These are phyloP conservation scores for Hypoxylon subgilvum DNA, from an alignment of 495 filamentous ascomycete species.

Conservation along the genomic window DNA sequence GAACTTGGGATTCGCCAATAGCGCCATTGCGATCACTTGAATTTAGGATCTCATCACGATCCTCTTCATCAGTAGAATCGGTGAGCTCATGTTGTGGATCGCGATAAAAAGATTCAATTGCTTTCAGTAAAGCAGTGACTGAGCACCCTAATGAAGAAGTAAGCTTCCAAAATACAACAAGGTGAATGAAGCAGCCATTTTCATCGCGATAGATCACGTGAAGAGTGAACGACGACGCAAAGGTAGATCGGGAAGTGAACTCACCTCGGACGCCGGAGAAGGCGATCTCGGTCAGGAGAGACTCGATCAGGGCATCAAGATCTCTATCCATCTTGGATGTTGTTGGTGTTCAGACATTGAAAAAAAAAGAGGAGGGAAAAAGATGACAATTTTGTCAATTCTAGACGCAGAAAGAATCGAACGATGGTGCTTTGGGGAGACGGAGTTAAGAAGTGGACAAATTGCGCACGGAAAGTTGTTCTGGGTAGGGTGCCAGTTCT, in stretches of 20 bases:
- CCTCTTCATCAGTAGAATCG: background rate
- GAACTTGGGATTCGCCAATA: background rate
- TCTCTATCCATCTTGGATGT: conserved; percentile 64
- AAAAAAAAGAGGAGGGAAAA: conserved; percentile 20
- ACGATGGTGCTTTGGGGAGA: conserved; percentile 30
- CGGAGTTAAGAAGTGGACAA: conserved; percentile 5
- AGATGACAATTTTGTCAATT: conserved; percentile 26
- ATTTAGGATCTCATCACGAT: background rate
- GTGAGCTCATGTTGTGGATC: background rate
- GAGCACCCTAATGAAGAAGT: conserved; percentile 36
- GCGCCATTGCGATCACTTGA: background rate
- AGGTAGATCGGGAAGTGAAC: conserved; percentile 42
- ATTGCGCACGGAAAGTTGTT: background rate
- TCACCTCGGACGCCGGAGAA: conserved; percentile 70
- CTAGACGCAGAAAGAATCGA: conserved; percentile 40
- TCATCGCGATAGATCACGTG: conserved; percentile 3
- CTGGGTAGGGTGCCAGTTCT: too few species aligned
- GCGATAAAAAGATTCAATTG: conserved; percentile 34
- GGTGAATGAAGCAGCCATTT: background rate
- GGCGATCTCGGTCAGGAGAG: conserved; percentile 74
- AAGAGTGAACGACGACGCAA: too few species aligned
- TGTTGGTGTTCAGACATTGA: conserved; percentile 30
- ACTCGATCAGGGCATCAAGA: conserved; percentile 73
- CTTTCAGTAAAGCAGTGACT: conserved; percentile 27
- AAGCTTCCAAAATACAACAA: conserved; percentile 9